Percentiles rank a stretch among this genome's conserved stretches.
Evolutionary conservation across 2,329 filamentous ascomycete genomes (phyloP).

Genomic region (Ophiocordyceps unilateralis): DNA sequence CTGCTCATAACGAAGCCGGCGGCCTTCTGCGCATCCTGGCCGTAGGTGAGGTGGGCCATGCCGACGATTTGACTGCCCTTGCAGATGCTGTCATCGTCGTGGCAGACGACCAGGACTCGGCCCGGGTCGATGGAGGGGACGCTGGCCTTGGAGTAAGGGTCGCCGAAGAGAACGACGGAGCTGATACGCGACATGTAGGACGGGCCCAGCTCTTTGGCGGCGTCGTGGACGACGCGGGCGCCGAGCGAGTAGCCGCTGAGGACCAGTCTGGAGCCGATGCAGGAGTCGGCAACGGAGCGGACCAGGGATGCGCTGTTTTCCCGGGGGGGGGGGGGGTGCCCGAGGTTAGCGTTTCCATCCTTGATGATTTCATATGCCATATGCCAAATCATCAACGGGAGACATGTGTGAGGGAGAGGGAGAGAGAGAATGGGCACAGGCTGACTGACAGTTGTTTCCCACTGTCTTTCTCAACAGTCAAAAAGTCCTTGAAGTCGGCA

Average conservation of each 20-base stretch:
- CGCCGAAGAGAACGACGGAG: slow-evolving; percentile 15
- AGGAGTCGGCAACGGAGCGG: slow-evolving; percentile 11
- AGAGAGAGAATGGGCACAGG: too few relatives aligned
- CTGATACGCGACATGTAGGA: slow-evolving; percentile 9
- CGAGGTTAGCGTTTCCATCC: too few relatives aligned
- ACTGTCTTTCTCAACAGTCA: neutral
- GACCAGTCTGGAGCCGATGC: slow-evolving; percentile 9
- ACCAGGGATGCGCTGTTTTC: slow-evolving; percentile 15
- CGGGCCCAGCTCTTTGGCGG: slow-evolving; percentile 8
- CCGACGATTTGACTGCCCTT: slow-evolving; percentile 10
- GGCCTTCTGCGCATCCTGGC: slow-evolving; percentile 7
- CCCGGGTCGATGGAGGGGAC: slow-evolving; percentile 8
- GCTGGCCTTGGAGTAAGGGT: slow-evolving; percentile 8
- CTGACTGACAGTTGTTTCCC: neutral
- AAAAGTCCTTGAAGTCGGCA: slow-evolving; percentile 11
- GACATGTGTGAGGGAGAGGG: too few relatives aligned
- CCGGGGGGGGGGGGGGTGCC: too few relatives aligned
- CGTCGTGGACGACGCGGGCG: slow-evolving; percentile 11
- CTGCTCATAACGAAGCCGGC: slow-evolving; percentile 8
- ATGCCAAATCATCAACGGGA: too few relatives aligned
- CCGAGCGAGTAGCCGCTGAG: slow-evolving; percentile 13
- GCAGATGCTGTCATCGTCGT: slow-evolving; percentile 13
- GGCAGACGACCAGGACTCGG: slow-evolving; percentile 9
- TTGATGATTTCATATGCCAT: too few relatives aligned
- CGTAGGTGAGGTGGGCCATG: slow-evolving; percentile 11